Percentiles rank a stretch among this genome's conserved stretches.
phyloP scores from a whole-genome alignment of 257 asterid species.

The Salvia hispanica region DNA sequence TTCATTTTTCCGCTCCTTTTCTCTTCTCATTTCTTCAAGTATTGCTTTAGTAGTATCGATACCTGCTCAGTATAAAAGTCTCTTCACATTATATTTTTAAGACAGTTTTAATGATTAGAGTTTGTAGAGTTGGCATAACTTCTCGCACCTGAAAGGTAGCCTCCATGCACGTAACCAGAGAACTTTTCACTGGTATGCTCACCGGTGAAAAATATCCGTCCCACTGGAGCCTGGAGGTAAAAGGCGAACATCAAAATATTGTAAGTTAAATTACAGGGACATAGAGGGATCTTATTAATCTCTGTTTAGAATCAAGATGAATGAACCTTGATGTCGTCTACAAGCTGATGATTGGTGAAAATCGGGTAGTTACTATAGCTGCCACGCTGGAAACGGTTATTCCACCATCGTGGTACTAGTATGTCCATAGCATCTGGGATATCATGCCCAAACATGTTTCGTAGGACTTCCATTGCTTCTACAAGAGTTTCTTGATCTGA shows the following conservation, averaged over 20 bases:
- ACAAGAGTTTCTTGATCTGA: slow-evolving; percentile 67
- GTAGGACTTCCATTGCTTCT: slow-evolving; percentile 91
- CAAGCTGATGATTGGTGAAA: slow-evolving; percentile 55
- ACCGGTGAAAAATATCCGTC: slow-evolving; percentile 83
- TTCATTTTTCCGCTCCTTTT: slow-evolving; percentile 52
- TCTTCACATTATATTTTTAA: neutral
- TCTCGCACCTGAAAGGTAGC: slow-evolving; percentile 76
- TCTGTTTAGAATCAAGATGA: slow-evolving; percentile 15
- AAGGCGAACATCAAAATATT: slow-evolving; percentile 17
- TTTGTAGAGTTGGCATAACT: neutral
- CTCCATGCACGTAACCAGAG: slow-evolving; percentile 92
- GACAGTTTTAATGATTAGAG: neutral
- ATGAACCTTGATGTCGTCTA: slow-evolving; percentile 69
- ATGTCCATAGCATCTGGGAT: slow-evolving; percentile 75
- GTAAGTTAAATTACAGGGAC: neutral
- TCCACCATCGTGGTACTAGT: slow-evolving; percentile 97
- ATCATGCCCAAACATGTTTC: slow-evolving; percentile 79
- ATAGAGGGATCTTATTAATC: neutral
- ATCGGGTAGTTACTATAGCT: slow-evolving; percentile 92
- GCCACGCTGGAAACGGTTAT: slow-evolving; percentile 83
- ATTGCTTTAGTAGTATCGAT: slow-evolving; percentile 70
- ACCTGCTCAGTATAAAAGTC: slow-evolving; percentile 48
- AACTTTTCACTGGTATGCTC: slow-evolving; percentile 90
- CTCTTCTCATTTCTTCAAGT: slow-evolving; percentile 61
- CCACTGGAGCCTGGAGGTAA: slow-evolving; percentile 77